Percentiles rank a stretch among this genome's conserved stretches.
Evolutionary conservation across 164 flowering plant species (phyloP).

Genomic region (Echeveria elegans): DNA sequence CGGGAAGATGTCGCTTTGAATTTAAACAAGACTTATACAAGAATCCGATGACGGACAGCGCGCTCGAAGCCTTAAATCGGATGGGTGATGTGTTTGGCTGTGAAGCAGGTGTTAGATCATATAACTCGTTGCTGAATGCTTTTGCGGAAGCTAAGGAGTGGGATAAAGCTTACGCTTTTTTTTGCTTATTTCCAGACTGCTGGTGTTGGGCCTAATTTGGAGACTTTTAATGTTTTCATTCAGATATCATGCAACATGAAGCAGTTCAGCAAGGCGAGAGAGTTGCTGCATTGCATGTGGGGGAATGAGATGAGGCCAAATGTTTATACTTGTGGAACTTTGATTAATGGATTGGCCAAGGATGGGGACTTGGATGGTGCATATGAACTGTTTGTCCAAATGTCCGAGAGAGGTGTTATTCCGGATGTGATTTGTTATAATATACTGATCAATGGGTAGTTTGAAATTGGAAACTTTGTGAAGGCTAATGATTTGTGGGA

Average conservation of each 20-base stretch:
- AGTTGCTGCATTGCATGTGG: constrained; percentile 44
- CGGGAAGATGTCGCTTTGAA: constrained; percentile 60
- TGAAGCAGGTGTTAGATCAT: constrained; percentile 55
- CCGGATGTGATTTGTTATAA: constrained; percentile 77
- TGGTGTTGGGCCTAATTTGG: constrained; percentile 51
- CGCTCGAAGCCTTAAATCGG: constrained; percentile 41
- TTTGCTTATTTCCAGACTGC: constrained; percentile 38
- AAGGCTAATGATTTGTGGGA: constrained; percentile 29
- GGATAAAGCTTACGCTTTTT: constrained; percentile 47
- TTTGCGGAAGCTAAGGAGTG: constrained; percentile 44
- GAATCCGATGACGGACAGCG: constrained; percentile 40
- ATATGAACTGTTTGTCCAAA: constrained; percentile 70
- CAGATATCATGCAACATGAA: constrained; percentile 46
- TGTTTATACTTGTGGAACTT: constrained; percentile 42
- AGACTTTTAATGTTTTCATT: constrained; percentile 63
- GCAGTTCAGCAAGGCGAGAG: constrained; percentile 40
- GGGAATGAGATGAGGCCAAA: constrained; percentile 38
- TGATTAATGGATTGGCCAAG: constrained; percentile 42
- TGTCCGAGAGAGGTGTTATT: constrained; percentile 47
- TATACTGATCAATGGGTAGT: constrained; percentile 71
- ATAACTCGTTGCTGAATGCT: constrained; percentile 54
- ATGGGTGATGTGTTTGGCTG: constrained; percentile 67
- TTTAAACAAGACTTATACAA: constrained; percentile 41
- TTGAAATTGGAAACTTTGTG: constrained; percentile 33
- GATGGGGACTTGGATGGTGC: constrained; percentile 37